Base-by-base conservation (phyloP, 495 filamentous ascomycete genomes). In the Aspergillus wentii region DNA sequence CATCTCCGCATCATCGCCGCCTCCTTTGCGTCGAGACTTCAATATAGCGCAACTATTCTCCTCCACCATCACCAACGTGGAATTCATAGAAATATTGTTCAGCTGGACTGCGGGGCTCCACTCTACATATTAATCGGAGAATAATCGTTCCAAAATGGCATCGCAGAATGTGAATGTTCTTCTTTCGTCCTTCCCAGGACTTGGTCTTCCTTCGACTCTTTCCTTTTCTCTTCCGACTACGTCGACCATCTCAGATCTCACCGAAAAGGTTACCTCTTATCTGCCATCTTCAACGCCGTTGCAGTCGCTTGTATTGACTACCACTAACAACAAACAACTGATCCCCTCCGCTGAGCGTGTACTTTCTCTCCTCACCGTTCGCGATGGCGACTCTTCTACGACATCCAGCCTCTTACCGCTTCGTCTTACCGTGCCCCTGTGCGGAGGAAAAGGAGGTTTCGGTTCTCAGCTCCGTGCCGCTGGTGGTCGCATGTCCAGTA, bases 391-490 rank as follows among this genome's bases (percentile, higher is more conserved):
- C 25, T 33, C 52, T 30, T 34, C 56, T 32, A 64, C 76, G 7
- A 55, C 84, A 43, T 78, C 80, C 74, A 31, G 70, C 80, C 79
- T 96, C 46, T 74, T 98, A 37, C 79, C 88, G 2, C 75, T 97
- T 8, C 87, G 88, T 30, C 76, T 97, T 17, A 79, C 79, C 11
- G 66, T 79, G 5, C 70, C 84, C 8, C 66, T 95, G 26, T 81
- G 79, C 50, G 92, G 92, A 55, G 92, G 92, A 50, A 98, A 98
- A 56, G 92, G 92, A 57, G 92, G 92, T 39, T 98, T 98, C 62
- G 92, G 92, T 46, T 95, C 89, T 5, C 94, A 97, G 61, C 81
- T 98, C 18, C 88, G 92, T 56, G 92, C 92, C 4, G 92, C 92
- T 10, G 92, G 92, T 54, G 92, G 92, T 11, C 92, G 92, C 65